Base-by-base conservation (phyloP, 2,329 filamentous ascomycete genomes). In the Xylogone sp. region DNA sequence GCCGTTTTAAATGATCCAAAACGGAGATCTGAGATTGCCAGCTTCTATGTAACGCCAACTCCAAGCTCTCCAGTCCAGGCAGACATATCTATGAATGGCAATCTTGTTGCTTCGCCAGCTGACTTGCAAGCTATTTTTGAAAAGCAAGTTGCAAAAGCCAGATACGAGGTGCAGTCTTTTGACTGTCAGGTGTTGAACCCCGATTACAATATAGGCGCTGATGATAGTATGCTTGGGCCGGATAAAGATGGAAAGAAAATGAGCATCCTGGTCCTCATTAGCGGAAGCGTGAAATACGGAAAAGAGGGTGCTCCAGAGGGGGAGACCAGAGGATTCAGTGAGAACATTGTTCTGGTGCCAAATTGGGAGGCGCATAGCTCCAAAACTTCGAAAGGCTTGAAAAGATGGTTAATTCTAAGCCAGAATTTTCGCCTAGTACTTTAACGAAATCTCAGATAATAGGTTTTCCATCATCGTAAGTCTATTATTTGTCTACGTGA, bases 71-170 rank as follows among this genome's bases (percentile, higher is more conserved):
- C 75, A 54, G 70, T 75, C 21, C 74, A 75, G 29, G 77, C 88
- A 48, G 82, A 84, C 65, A 91, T 96, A 62, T 81, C 83, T 62
- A 86, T 91, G 76, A 96, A 96, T 71, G 90, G 91, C 61, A 83
- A 84, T 45, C 69, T 81, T 2, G 72, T 89, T 34, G 69, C 78
- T 29, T 77, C 82, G 51, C 85, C 84, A 0, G 71, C 74, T 47
- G 83, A 84, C 43, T 86, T 91, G 62, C 82, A 86, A 60, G 76
- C 77, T 18, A 78, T 90, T 22, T 87, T 91, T 58, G 77, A 84
- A 52, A 78, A 78, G 5, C 82, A 90, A 60, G 79, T 86, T 70
- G 43, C 70, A 58, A 59, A 72, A 71, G 71, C 84, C 16, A 70
- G 76, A 59, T 94, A 90, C 71, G 88, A 93, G 51, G 76, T 90